Base-by-base conservation (phyloP, 2,329 filamentous ascomycete genomes). In the Chaetomiaceae sp. region DNA sequence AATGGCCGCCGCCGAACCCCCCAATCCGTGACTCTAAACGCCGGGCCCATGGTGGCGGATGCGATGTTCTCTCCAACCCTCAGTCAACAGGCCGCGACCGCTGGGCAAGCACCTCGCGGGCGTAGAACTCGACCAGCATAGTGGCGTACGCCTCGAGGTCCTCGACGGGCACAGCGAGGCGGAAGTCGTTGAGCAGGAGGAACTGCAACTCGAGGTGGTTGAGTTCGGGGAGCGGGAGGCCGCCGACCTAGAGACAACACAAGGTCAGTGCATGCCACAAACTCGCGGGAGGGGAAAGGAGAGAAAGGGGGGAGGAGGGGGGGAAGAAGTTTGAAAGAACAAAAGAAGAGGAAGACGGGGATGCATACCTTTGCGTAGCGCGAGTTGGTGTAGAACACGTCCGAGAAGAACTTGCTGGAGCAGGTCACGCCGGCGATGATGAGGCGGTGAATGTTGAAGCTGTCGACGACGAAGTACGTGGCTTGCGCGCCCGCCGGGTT, bases 351-450 rank as follows among this genome's bases (percentile, higher is more conserved):
- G n/a, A n/a, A n/a, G n/a, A n/a, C n/a, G n/a, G n/a, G n/a, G n/a
- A n/a, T n/a, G n/a, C 74, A 53, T 75, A 95, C 93, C 86, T 97
- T 98, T 50, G 93, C 93, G 65, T 98, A 98, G 81, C 93, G 81
- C 45, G 93, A 97, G 67, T 98, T 98, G 9, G 93, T 98, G 65
- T 97, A 98, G 60, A 98, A 98, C 33, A 97, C 91, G 68, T 98
- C 80, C 5, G 91, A 97, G 68, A 98, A 98, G 75, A 97, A 98
- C 68, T 98, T 98, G 78, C 91, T 97, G 5, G 93, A 90, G 67
- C 93, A 97, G 3, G 93, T 98, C 36, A 98, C 93, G 29, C 91
- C 93, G 2, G 93, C 88, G 63, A 98, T 98, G 45, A 97, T 90
- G 45, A 98, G 73, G 45, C 93, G 83, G 64, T 98, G 93, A 54